Evolutionary conservation across 495 filamentous ascomycete genomes (phyloP).

Genomic region (Penicillium longicatenatum): DNA sequence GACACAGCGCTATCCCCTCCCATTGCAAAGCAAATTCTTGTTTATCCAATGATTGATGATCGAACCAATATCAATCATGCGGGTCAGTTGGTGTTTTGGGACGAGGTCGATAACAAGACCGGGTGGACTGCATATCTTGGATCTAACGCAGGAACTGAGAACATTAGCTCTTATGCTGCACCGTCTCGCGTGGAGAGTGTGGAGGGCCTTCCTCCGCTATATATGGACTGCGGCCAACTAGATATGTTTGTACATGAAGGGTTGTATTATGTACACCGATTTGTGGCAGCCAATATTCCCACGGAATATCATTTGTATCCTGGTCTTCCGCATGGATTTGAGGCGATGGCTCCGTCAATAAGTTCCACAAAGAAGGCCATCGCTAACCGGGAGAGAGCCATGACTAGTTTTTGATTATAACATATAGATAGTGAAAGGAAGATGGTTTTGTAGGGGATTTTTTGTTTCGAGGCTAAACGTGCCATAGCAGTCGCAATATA

Average conservation of each 20-base stretch:
- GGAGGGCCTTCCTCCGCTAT: constrained; percentile 28
- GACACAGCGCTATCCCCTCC: constrained; percentile 39
- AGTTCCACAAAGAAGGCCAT: constrained; percentile 5
- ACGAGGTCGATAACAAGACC: constrained; percentile 26
- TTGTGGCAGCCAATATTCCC: constrained; percentile 23
- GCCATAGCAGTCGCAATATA: not conserved
- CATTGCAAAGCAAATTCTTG: constrained; percentile 48
- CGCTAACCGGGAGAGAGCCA: constrained; percentile 16
- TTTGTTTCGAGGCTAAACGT: not conserved
- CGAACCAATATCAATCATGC: constrained; percentile 19
- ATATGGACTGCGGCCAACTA: constrained; percentile 27
- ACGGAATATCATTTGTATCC: constrained; percentile 34
- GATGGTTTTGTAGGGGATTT: not conserved
- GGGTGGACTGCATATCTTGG: constrained; percentile 35
- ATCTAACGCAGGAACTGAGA: constrained; percentile 16
- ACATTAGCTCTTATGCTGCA: constrained; percentile 25
- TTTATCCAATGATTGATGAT: constrained; percentile 54
- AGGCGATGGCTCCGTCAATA: constrained; percentile 15
- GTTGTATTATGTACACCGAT: constrained; percentile 23
- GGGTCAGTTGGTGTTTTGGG: constrained; percentile 19
- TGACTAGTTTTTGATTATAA: constrained; percentile 11
- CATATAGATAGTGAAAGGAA: not conserved
- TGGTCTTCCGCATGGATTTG: constrained; percentile 33
- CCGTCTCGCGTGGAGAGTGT: constrained; percentile 24
- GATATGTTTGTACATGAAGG: constrained; percentile 32